phyloP scores from a whole-genome alignment of 2,329 filamentous ascomycete species.

The Zelopaecilomyces penicillatus region DNA sequence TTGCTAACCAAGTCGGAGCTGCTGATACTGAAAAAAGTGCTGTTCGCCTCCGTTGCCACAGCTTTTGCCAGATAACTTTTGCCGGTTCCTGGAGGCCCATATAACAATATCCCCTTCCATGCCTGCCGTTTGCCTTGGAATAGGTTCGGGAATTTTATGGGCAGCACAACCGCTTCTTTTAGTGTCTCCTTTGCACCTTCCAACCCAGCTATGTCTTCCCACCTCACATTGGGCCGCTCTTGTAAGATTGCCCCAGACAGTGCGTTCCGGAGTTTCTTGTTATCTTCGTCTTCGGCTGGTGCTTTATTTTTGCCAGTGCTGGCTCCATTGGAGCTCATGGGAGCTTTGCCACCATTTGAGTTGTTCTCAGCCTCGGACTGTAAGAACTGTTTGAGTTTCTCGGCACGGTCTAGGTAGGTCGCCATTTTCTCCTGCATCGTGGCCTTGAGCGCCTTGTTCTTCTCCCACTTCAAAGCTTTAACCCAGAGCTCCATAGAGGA shows the following conservation, averaged over 20 bases:
- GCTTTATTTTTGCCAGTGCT: slow-evolving; percentile 54
- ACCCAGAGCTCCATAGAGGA: slow-evolving; percentile 95
- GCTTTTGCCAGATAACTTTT: slow-evolving; percentile 97
- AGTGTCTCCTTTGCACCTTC: slow-evolving; percentile 92
- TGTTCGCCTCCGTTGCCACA: slow-evolving; percentile 96
- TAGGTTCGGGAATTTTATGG: slow-evolving; percentile 95
- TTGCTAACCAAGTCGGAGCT: slow-evolving; percentile 97
- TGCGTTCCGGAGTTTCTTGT: slow-evolving; percentile 88
- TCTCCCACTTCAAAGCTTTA: slow-evolving; percentile 98
- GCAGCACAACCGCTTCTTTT: slow-evolving; percentile 94
- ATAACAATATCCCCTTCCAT: slow-evolving; percentile 96
- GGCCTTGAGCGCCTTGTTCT: slow-evolving; percentile 93
- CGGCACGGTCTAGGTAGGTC: slow-evolving; percentile 97
- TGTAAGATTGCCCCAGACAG: slow-evolving; percentile 86
- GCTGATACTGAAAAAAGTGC: slow-evolving; percentile 97
- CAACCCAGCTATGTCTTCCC: slow-evolving; percentile 95
- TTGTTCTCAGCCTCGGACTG: slow-evolving; percentile 68
- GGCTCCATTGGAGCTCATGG: slow-evolving; percentile 62
- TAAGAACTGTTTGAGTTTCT: slow-evolving; percentile 92
- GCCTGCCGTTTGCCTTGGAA: slow-evolving; percentile 95
- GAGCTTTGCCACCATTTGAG: slow-evolving; percentile 50
- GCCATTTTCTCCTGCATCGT: slow-evolving; percentile 92
- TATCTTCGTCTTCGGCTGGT: slow-evolving; percentile 77
- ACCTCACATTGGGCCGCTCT: slow-evolving; percentile 92
- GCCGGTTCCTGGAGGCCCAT: slow-evolving; percentile 92